Conservation (phyloP, 306 rosid genomes). For the Parietaria judaica region DNA sequence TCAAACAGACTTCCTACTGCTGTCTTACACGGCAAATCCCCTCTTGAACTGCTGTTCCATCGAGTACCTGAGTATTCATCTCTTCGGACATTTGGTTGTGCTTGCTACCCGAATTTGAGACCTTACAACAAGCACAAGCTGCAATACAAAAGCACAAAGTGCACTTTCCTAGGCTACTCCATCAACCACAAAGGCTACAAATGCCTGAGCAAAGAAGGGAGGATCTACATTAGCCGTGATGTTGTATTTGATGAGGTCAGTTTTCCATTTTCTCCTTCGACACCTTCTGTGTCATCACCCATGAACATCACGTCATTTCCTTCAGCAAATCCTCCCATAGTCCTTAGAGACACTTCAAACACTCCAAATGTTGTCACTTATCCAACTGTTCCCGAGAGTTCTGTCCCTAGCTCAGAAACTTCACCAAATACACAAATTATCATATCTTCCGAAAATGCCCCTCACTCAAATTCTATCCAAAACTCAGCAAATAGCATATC, state of each 20-base stretch:
- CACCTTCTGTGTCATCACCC: too few relatives aligned
- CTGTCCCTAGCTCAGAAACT: too few relatives aligned
- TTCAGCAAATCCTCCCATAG: neutral
- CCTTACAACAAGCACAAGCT: neutral
- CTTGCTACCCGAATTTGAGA: neutral
- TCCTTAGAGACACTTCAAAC: neutral
- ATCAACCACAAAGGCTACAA: neutral
- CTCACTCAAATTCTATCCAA: too few relatives aligned
- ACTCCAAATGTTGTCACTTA: too few relatives aligned
- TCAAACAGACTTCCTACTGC: neutral
- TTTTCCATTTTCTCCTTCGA: neutral
- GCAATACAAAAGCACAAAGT: neutral
- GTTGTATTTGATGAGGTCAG: neutral
- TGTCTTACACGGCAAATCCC: neutral
- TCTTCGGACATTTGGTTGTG: neutral
- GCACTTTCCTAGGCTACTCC: neutral
- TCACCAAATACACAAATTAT: too few relatives aligned
- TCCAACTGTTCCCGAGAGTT: too few relatives aligned
- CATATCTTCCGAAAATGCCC: too few relatives aligned
- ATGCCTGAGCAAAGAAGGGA: neutral
- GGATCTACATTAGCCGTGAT: neutral
- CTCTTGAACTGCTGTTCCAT: neutral
- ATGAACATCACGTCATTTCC: neutral
- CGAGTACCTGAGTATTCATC: neutral
- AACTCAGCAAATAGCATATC: too few relatives aligned